Evolutionary conservation across 1,139 yeast genomes (phyloP).

Genomic region (Suhomyces bokatorum): DNA sequence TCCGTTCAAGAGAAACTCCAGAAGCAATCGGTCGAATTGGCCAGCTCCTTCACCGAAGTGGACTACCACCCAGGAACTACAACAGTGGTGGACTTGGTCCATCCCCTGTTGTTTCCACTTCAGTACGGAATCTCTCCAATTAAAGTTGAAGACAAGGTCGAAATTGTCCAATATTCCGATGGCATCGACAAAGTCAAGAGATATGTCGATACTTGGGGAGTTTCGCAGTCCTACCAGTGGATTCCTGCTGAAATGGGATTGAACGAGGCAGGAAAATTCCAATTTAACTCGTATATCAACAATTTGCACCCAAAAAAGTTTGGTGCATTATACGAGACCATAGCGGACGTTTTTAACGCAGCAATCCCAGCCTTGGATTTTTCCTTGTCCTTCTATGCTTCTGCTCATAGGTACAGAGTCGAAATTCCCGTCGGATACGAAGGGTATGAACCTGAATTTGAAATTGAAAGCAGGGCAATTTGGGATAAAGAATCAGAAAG

Average conservation of each 20-base stretch:
- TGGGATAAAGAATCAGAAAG: background rate
- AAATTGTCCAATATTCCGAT: background rate
- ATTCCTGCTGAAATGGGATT: constrained; percentile 24
- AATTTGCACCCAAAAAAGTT: constrained; percentile 37
- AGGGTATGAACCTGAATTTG: constrained; percentile 20
- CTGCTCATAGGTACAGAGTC: constrained; percentile 21
- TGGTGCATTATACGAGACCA: constrained; percentile 26
- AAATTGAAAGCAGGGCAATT: background rate
- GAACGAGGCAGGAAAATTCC: constrained; percentile 11
- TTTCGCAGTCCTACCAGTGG: background rate
- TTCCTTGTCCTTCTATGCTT: constrained; percentile 26
- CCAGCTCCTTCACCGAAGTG: constrained; percentile 16
- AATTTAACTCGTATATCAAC: constrained; percentile 38
- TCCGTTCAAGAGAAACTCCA: constrained; percentile 14
- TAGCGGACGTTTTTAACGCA: constrained; percentile 31
- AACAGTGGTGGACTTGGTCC: constrained; percentile 42
- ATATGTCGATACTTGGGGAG: background rate
- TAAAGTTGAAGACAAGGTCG: background rate
- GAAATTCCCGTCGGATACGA: constrained; percentile 17
- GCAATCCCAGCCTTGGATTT: constrained; percentile 34
- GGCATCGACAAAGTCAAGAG: background rate
- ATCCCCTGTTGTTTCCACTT: constrained; percentile 44
- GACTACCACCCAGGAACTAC: constrained; percentile 44
- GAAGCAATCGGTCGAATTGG: constrained; percentile 16
- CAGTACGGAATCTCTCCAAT: constrained; percentile 37